Conservation (phyloP, 1,139 yeast genomes). For the Lodderomyces margitis region DNA sequence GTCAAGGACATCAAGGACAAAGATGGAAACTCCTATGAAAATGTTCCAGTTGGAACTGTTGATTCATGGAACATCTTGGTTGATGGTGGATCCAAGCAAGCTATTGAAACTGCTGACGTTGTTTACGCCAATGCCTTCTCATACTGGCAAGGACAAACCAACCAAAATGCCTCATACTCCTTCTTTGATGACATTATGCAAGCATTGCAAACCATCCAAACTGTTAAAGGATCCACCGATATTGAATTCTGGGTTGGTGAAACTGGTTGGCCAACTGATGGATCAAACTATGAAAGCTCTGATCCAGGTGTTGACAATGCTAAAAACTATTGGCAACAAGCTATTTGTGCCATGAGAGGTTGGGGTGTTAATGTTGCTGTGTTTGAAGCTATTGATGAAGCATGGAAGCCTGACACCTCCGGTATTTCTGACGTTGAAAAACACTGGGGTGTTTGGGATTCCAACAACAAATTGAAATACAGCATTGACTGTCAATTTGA, state of each 20-base stretch:
- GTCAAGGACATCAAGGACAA: constrained; percentile 66
- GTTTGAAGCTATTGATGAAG: constrained; percentile 93
- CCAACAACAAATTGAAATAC: constrained; percentile 56
- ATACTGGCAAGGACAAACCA: constrained; percentile 97
- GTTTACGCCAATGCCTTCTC: constrained; percentile 93
- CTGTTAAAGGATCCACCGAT: constrained; percentile 80
- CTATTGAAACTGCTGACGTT: constrained; percentile 76
- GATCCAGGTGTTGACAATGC: constrained; percentile 75
- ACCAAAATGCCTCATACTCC: constrained; percentile 76
- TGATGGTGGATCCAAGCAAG: constrained; percentile 68
- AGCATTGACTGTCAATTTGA: constrained; percentile 54
- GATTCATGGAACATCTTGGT: constrained; percentile 95
- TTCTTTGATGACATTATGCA: constrained; percentile 96
- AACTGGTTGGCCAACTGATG: constrained; percentile 97
- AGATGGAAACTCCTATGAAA: constrained; percentile 71
- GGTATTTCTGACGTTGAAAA: constrained; percentile 85
- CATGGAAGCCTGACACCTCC: constrained; percentile 90
- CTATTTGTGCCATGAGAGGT: constrained; percentile 87
- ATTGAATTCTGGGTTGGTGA: constrained; percentile 94
- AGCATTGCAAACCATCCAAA: constrained; percentile 83
- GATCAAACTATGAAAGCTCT: constrained; percentile 66
- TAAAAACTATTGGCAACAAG: constrained; percentile 76
- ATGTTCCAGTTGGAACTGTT: constrained; percentile 83
- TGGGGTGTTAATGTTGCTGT: constrained; percentile 93
- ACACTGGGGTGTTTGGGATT: constrained; percentile 88